These are phyloP conservation scores for Castanospermum australe DNA, from an alignment of 306 rosid species.

Conservation along the genomic window DNA sequence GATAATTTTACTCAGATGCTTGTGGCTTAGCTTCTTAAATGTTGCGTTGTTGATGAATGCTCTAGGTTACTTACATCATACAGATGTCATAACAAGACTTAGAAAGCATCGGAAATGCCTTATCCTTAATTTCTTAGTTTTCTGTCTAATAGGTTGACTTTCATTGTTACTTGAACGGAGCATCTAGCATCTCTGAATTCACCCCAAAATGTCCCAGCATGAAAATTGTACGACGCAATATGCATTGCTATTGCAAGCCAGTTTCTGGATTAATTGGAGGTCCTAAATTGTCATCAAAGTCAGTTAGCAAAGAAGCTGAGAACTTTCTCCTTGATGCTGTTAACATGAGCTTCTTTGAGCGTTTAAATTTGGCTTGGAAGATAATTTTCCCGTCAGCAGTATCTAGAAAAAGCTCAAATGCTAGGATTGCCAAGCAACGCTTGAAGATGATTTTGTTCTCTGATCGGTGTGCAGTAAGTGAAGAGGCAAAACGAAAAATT, in stretches of 20 bases:
- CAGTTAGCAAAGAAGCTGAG: conserved; percentile 64
- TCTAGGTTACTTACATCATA: background rate
- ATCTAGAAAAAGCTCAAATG: conserved; percentile 71
- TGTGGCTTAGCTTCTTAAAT: conserved; percentile 6
- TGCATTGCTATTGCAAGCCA: conserved; percentile 46
- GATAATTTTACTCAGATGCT: conserved; percentile 12
- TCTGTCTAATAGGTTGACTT: conserved; percentile 61
- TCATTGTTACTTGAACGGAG: conserved; percentile 50
- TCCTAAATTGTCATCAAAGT: conserved; percentile 46
- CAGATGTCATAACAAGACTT: background rate
- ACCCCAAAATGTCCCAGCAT: conserved; percentile 49
- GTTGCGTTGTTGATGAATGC: conserved; percentile 1
- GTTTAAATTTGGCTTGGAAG: conserved; percentile 90
- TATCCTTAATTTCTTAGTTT: conserved; percentile 11
- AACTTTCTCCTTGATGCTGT: conserved; percentile 83
- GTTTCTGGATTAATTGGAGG: conserved; percentile 40
- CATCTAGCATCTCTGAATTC: conserved; percentile 48
- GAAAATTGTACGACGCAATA: conserved; percentile 39
- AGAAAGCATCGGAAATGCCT: background rate
- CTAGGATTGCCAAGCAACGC: conserved; percentile 91
- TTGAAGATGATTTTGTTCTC: conserved; percentile 94
- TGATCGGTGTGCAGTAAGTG: conserved; percentile 91
- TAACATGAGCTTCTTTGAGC: conserved; percentile 89
- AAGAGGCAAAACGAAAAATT: conserved; percentile 86
- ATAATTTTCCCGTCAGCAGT: conserved; percentile 77